phyloP scores from a whole-genome alignment of 2,329 filamentous ascomycete genomes.

The Dendryphion nanum region DNA sequence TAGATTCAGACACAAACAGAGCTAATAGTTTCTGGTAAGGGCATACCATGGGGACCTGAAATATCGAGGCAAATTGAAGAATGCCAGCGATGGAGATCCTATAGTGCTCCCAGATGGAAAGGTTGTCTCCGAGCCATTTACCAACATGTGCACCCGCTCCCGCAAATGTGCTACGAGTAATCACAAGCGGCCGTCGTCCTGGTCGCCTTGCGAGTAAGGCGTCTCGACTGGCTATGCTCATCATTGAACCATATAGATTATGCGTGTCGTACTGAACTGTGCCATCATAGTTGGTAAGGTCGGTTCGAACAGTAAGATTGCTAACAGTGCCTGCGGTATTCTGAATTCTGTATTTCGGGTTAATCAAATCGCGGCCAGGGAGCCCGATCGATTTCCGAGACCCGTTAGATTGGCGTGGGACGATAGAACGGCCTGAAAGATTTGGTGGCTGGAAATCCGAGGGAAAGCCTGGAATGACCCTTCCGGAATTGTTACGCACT shows the following conservation, averaged over 20 bases:
- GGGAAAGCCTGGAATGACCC: slow-evolving; percentile 66
- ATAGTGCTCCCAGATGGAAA: slow-evolving; percentile 46
- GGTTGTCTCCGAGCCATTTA: slow-evolving; percentile 61
- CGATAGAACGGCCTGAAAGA: slow-evolving; percentile 14
- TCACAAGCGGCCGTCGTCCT: slow-evolving; percentile 63
- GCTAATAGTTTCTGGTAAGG: too few species aligned
- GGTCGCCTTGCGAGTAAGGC: slow-evolving; percentile 69
- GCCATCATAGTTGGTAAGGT: slow-evolving; percentile 58
- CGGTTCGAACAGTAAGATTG: background rate
- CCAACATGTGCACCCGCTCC: slow-evolving; percentile 63
- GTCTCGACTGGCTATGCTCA: slow-evolving; percentile 63
- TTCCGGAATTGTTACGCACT: slow-evolving; percentile 58
- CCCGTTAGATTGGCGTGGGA: slow-evolving; percentile 10
- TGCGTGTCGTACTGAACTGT: slow-evolving; percentile 71
- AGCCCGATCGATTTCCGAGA: background rate
- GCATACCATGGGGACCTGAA: slow-evolving; percentile 50
- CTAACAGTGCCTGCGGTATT: background rate
- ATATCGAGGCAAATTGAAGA: slow-evolving; percentile 48
- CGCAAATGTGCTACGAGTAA: slow-evolving; percentile 74
- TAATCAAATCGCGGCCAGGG: background rate
- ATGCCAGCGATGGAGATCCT: slow-evolving; percentile 42
- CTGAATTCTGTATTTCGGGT: background rate
- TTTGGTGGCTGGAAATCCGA: slow-evolving; percentile 61
- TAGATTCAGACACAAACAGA: too few species aligned
- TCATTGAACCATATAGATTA: slow-evolving; percentile 74